These are phyloP conservation scores for Circinella minor DNA, from an alignment of 371 early-diverging fungal genomes.

Conservation along the genomic window DNA sequence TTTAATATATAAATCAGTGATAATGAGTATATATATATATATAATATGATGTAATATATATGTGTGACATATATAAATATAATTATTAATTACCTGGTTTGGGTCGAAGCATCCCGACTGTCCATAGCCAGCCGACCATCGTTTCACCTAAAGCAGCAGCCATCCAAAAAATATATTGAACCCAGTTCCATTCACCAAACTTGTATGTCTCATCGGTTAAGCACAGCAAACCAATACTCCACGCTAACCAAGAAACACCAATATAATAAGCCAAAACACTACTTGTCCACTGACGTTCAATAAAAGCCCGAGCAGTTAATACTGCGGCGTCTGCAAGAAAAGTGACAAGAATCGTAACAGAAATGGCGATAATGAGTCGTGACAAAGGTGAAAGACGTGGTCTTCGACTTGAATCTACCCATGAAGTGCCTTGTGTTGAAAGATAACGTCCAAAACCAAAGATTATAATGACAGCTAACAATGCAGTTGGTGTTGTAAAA, in stretches of 20 bases:
- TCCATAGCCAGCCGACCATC: constrained; percentile 47
- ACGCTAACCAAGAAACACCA: constrained; percentile 40
- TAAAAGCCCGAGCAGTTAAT: constrained; percentile 33
- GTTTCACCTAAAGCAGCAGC: constrained; percentile 38
- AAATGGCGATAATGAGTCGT: constrained; percentile 31
- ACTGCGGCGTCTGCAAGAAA: constrained; percentile 39
- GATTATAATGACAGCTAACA: constrained; percentile 28
- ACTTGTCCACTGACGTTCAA: constrained; percentile 33
- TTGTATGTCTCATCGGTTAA: constrained; percentile 41
- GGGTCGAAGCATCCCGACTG: constrained; percentile 32
- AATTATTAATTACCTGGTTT: constrained; percentile 31
- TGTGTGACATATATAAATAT: too few relatives aligned
- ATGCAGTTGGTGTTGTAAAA: constrained; percentile 30
- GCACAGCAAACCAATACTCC: constrained; percentile 33
- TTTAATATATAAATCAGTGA: neutral
- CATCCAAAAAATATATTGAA: constrained; percentile 49
- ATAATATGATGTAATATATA: too few relatives aligned
- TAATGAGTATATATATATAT: neutral
- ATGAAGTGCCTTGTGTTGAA: constrained; percentile 21
- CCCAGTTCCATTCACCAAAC: constrained; percentile 49
- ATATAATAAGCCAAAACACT: constrained; percentile 40
- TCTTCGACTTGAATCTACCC: constrained; percentile 9
- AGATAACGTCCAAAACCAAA: constrained; percentile 36
- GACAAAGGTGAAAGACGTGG: constrained; percentile 31
- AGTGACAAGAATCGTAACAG: constrained; percentile 24